A percentile compares a stretch with the other conserved stretches of the same genome.
These are phyloP conservation scores for Phytophthora pinifolia DNA, from an alignment of 352 stramenopile genomes.

Conservation along the genomic window DNA sequence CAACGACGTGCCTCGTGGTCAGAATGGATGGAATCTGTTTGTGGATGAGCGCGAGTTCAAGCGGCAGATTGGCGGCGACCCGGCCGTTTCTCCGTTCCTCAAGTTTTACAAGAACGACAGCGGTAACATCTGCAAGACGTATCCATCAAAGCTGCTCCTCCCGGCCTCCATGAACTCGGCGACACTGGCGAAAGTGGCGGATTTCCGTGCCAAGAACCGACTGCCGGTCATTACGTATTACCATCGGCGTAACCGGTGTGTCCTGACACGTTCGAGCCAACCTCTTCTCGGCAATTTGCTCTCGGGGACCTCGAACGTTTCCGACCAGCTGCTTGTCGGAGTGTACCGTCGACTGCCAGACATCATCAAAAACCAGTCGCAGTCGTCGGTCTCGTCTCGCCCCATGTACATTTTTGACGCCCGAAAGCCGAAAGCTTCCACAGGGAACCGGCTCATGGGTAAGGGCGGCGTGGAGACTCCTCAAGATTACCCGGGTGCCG, in stretches of 20 bases:
- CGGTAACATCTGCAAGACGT: conserved; percentile 82
- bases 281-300: conserved; percentile 76
- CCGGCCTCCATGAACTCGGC: conserved; percentile 67
- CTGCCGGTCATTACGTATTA: conserved; percentile 88
- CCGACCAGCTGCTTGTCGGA: conserved; percentile 72
- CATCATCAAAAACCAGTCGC: conserved; percentile 77
- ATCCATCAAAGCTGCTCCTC: conserved; percentile 80
- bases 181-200: conserved; percentile 68
- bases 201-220: conserved; percentile 86
- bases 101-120: conserved; percentile 84
- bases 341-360: conserved; percentile 79
- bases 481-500: conserved; percentile 77
- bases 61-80: conserved; percentile 68
- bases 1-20: conserved; percentile 35
- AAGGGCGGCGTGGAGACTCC: conserved; percentile 90
- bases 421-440: conserved; percentile 87
- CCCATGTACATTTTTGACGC: conserved; percentile 92
- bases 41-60: conserved; percentile 77
- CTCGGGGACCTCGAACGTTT: conserved; percentile 68
- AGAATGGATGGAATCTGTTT: conserved; percentile 80
- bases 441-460: conserved; percentile 89
- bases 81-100: conserved; percentile 61
- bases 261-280: conserved; percentile 83
- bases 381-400: conserved; percentile 57
- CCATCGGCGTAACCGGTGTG: conserved; percentile 70